Evolutionary conservation across 306 rosid species (phyloP).

Genomic region (Albizia julibrissin): DNA sequence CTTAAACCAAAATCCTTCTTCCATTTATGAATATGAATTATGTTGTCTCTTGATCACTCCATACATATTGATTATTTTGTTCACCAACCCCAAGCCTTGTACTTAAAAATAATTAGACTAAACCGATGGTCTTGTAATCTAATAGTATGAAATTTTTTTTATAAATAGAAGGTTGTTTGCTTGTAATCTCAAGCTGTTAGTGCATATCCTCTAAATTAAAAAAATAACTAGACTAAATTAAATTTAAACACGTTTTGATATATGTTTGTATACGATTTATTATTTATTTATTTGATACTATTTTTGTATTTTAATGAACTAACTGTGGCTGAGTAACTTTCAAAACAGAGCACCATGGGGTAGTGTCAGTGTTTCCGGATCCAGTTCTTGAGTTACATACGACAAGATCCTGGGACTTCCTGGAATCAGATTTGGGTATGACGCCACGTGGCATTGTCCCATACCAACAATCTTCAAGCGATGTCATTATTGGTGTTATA

Average conservation of each 20-base stretch:
- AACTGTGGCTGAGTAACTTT: not conserved
- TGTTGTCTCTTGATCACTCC: conserved; percentile 16
- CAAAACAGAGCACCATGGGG: conserved; percentile 52
- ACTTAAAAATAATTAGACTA: not conserved
- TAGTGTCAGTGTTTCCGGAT: conserved; percentile 81
- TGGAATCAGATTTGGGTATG: conserved; percentile 55
- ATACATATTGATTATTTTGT: conserved; percentile 1
- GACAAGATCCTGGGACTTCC: conserved; percentile 94
- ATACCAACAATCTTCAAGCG: conserved; percentile 39
- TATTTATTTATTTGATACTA: not conserved
- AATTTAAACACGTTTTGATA: not conserved
- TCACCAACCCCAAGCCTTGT: not conserved
- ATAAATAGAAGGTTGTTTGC: no score
- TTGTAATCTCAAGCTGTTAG: no score
- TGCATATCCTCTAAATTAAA: no score
- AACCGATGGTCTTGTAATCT: no score
- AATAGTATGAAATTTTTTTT: no score
- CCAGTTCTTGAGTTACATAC: conserved; percentile 69
- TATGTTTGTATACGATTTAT: not conserved
- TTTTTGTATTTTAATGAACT: not conserved
- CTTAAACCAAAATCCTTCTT: conserved; percentile 11
- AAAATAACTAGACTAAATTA: not conserved
- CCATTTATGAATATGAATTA: conserved; percentile 18
- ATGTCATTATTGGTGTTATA: conserved; percentile 68
- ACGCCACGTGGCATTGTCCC: not conserved